Percentiles rank a stretch among this genome's conserved stretches.
Conservation (phyloP, 1,284 basidiomycete genomes). For the Ceratobasidium sp. region DNA sequence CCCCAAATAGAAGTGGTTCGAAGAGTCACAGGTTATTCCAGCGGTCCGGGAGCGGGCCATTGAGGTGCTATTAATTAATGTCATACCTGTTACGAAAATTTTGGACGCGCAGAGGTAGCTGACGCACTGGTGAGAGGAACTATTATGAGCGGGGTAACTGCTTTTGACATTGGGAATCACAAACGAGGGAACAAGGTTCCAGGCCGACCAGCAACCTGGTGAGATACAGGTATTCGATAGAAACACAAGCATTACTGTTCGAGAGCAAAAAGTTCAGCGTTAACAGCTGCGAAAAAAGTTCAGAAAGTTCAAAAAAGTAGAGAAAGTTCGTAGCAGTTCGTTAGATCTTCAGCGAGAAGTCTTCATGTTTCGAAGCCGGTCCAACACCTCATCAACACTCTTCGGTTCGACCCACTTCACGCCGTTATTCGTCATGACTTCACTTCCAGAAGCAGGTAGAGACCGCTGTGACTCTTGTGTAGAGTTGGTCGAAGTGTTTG, state of each 20-base stretch:
- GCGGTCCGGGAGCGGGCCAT: constrained; percentile 21
- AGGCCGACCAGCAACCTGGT: constrained; percentile 23
- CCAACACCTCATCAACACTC: constrained; percentile 34
- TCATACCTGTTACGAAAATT: background rate
- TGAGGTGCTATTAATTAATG: background rate
- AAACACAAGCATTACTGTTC: background rate
- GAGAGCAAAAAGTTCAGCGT: background rate
- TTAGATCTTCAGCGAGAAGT: constrained; percentile 10
- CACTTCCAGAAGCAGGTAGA: background rate
- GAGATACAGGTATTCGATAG: constrained; percentile 3
- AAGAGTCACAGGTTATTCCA: background rate
- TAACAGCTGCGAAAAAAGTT: background rate
- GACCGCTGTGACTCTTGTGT: background rate
- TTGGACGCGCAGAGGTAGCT: background rate
- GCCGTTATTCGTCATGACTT: constrained; percentile 30
- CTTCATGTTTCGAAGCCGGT: constrained; percentile 34
- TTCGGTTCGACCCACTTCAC: constrained; percentile 36
- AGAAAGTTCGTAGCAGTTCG: background rate
- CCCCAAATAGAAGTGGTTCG: constrained; percentile 6
- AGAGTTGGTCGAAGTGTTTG: background rate
- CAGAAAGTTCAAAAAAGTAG: background rate
- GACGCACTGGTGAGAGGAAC: too few relatives aligned
- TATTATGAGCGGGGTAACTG: background rate
- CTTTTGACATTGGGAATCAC: background rate
- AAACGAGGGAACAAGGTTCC: background rate